Evolutionary conservation across 2,329 filamentous ascomycete genomes (phyloP).

Genomic region (Geosmithia flava): DNA sequence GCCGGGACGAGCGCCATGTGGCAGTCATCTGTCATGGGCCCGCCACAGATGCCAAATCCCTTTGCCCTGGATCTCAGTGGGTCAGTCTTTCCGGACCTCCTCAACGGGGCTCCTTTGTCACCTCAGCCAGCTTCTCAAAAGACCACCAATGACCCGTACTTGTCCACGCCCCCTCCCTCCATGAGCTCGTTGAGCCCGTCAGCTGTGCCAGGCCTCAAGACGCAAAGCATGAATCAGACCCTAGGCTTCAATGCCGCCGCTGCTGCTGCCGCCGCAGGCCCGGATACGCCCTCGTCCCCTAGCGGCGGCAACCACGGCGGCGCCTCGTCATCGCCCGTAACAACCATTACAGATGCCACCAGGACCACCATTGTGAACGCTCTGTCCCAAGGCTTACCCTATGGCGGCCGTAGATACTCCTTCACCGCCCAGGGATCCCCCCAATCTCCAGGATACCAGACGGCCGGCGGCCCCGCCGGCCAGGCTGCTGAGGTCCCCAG

Average conservation of each 20-base stretch:
- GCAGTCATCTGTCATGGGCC: constrained; percentile 57
- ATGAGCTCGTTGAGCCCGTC: constrained; percentile 64
- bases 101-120: constrained; percentile 60
- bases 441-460: constrained; percentile 37
- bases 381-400: constrained; percentile 42
- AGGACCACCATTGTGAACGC: constrained; percentile 48
- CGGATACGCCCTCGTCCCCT: constrained; percentile 62
- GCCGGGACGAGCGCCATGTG: constrained; percentile 49
- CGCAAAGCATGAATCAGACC: constrained; percentile 51
- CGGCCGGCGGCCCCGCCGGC: constrained; percentile 34
- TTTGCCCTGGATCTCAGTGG: constrained; percentile 66
- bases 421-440: constrained; percentile 43
- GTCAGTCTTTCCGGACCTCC: constrained; percentile 65
- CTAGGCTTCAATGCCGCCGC: constrained; percentile 40
- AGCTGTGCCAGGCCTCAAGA: constrained; percentile 51
- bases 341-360: constrained; percentile 54
- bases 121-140: constrained; percentile 63
- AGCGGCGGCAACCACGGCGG: constrained; percentile 48
- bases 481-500: constrained; percentile 52
- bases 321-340: constrained; percentile 30
- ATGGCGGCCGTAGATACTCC: constrained; percentile 52
- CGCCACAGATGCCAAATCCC: constrained; percentile 54
- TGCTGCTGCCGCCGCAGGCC: constrained; percentile 29
- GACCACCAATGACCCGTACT: constrained; percentile 59
- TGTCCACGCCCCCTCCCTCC: constrained; percentile 65